Conservation (phyloP, 2,329 filamentous ascomycete genomes). For the Colletotrichum sp. region DNA sequence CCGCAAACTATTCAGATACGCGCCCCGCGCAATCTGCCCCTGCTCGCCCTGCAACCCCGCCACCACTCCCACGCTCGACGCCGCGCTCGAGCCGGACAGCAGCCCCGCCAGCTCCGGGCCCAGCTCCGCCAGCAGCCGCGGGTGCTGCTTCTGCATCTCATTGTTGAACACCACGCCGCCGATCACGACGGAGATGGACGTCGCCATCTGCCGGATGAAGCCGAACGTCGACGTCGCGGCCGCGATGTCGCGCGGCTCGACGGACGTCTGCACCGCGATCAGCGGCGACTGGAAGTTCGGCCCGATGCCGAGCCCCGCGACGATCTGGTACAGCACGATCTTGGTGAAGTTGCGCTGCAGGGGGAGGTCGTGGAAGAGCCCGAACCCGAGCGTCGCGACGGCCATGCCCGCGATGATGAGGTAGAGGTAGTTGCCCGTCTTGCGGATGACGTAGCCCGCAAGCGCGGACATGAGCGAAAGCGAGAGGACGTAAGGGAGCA, state of each 20-base stretch:
- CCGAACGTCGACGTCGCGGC: constrained; percentile 66
- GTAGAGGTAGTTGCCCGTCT: constrained; percentile 63
- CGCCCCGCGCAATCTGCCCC: constrained; percentile 44
- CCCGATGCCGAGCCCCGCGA: constrained; percentile 65
- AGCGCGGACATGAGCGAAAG: constrained; percentile 47
- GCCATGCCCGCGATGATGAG: constrained; percentile 58
- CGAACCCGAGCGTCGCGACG: constrained; percentile 64
- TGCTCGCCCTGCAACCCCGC: constrained; percentile 52
- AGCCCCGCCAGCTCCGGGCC: constrained; percentile 52
- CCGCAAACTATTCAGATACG: constrained; percentile 54
- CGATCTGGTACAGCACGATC: constrained; percentile 60
- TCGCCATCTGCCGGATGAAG: constrained; percentile 64
- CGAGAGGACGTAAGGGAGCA: constrained; percentile 65
- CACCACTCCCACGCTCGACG: constrained; percentile 64
- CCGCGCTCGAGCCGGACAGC: constrained; percentile 65
- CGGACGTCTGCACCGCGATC: constrained; percentile 67
- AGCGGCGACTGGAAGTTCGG: constrained; percentile 68
- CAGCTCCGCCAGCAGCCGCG: constrained; percentile 52
- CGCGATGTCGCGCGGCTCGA: constrained; percentile 64
- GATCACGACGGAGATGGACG: constrained; percentile 62
- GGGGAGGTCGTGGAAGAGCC: constrained; percentile 60
- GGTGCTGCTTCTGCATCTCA: constrained; percentile 41
- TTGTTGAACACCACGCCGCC: constrained; percentile 48
- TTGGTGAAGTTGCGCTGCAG: constrained; percentile 50
- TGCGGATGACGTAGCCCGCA: constrained; percentile 47